phyloP scores from a whole-genome alignment of 306 rosid species.

The Quercus ilex region DNA sequence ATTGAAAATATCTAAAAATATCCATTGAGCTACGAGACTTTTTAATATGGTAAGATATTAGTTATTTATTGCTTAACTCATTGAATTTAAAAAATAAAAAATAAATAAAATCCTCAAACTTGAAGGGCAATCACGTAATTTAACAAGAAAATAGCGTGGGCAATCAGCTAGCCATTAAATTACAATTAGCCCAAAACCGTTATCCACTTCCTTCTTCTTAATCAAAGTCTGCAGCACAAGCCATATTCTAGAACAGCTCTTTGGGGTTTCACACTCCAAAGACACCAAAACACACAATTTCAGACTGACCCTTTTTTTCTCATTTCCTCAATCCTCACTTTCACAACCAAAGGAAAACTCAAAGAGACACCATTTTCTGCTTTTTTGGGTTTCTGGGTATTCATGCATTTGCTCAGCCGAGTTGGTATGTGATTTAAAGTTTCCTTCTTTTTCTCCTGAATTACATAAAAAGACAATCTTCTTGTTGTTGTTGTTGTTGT shows the following conservation, averaged over 20 bases:
- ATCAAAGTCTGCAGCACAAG: too few species aligned
- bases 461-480: not conserved
- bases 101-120: too few species aligned
- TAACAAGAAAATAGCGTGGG: too few species aligned
- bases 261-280: not conserved
- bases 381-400: not conserved
- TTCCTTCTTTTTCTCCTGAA: not conserved
- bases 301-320: not conserved
- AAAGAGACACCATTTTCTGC: too few species aligned
- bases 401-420: not conserved
- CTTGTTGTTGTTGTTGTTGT: not conserved
- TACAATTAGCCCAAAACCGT: not conserved
- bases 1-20: too few species aligned
- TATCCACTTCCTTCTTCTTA: not conserved
- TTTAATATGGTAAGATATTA: too few species aligned
- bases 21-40: too few species aligned
- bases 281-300: not conserved
- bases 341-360: not conserved
- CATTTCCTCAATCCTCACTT: not conserved
- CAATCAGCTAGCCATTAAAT: too few species aligned
- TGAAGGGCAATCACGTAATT: too few species aligned
- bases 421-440: not conserved
- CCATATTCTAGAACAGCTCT: not conserved
- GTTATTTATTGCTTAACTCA: too few species aligned
- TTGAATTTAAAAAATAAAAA: too few species aligned